Evolutionary conservation across 78 protist species (phyloP), one percentile per base, ranked within the genome.

Genomic region (Salpingoeca rosetta): DNA sequence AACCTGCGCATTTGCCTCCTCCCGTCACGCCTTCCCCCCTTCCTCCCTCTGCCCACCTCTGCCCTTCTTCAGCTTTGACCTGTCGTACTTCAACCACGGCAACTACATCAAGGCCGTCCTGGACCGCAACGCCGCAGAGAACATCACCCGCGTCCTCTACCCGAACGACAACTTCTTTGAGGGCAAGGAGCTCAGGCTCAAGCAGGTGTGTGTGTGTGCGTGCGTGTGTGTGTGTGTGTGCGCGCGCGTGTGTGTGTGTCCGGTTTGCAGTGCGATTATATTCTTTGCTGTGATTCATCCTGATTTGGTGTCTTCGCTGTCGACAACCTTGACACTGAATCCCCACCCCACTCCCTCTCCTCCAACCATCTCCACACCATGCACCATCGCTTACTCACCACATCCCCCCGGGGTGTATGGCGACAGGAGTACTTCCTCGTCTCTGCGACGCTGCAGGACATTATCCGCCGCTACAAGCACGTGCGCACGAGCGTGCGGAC

Each of bases 171-270:
- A 92, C 82, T 89, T 89, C 73, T 85, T 85, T 80, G 92, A 80
- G 74, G 99, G 99, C 40, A 92, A 92, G 76, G 97, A 93, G 87
- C 90, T 97, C 44, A 83, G 99, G 25, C 86, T 97, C 84, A 94
- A 95, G 91, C 99, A 97, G 65, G 65, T 51, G n/a, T n/a, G n/a
- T n/a, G n/a, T n/a, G n/a, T n/a, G n/a, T n/a, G n/a, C n/a, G 84
- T 80, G 7, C 38, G 65, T 51, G 12, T n/a, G n/a, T n/a, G n/a
- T n/a, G n/a, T n/a, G n/a, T n/a, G n/a, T n/a, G n/a, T n/a, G n/a
- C n/a, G n/a, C n/a, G n/a, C n/a, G n/a, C n/a, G n/a, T n/a, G n/a
- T n/a, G n/a, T n/a, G n/a, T n/a, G n/a, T n/a, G n/a, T n/a, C n/a
- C n/a, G n/a, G n/a, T n/a, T n/a, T n/a, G n/a, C n/a, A n/a, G n/a